Base-by-base conservation (phyloP, 441 rosid genomes). In the Corymbia citriodora region DNA sequence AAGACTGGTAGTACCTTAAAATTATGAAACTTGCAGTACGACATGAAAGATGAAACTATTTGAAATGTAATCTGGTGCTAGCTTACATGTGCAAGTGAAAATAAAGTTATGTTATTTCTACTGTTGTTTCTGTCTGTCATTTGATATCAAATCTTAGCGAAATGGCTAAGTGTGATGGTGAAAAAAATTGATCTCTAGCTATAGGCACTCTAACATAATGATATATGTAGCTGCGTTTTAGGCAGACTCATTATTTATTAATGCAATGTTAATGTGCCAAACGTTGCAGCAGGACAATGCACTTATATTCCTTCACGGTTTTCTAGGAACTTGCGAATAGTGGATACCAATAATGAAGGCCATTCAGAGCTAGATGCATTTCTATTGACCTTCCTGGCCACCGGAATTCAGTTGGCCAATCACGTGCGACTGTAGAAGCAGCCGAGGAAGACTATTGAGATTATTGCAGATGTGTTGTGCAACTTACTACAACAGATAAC, bases 361-460 rank as follows among this genome's bases (percentile, higher is more conserved):
- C 74, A 70, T 96, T 95, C 99, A 40, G 95, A 61, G 96, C 95
- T 48, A 96, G 97, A 95, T 97, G 99, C 95, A 94, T 97, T 92
- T 94, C 99, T 87, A 70, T 98, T 90, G 98, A 97, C 93, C 97
- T 98, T 93, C 98, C 99, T 92, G 97, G 99, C 70, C 99, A 97
- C 59, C 99, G 99, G 89, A 93, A 89, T 92, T 95, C 99, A 92
- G 95, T 88, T 90, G 89, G 96, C 81, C 92, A 91, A 88, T 85
- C 88, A 91, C 90, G 45, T 85, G 88, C 40, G 19, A 87, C 70
- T 91, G 88, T 74, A 88, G 91, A 90, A 93, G 93, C 92, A 45
- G 61, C 90, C 65, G 87, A 68, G 88, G 90, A n/a, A 92, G 91
- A 87, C 92, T 18, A 92, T 98, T 89, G 96, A 96, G 91, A 89